Evolutionary conservation across 352 stramenopile species (phyloP).

Genomic region (Pythium sukuiense): DNA sequence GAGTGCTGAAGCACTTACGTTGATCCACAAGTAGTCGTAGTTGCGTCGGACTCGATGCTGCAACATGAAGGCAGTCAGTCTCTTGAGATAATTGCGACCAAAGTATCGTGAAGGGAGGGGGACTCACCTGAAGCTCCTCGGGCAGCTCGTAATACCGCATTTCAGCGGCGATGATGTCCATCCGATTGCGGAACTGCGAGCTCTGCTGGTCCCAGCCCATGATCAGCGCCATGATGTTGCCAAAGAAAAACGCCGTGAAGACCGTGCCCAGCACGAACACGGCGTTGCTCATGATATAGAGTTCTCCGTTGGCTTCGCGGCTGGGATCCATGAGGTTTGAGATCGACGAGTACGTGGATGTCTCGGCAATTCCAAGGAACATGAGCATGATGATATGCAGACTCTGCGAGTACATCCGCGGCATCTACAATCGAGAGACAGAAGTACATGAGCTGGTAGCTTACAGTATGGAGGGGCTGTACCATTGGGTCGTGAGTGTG

Average conservation of each 20-base stretch:
- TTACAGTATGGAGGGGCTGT: neutral
- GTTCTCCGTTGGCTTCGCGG: slow-evolving; percentile 39
- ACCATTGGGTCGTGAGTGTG: neutral
- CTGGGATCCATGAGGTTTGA: slow-evolving; percentile 45
- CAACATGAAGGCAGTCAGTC: no score
- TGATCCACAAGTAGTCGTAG: slow-evolving; percentile 87
- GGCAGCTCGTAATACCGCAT: slow-evolving; percentile 84
- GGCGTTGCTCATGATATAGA: slow-evolving; percentile 66
- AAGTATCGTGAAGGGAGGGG: neutral
- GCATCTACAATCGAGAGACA: slow-evolving; percentile 31
- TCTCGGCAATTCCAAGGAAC: slow-evolving; percentile 78
- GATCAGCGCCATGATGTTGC: slow-evolving; percentile 74
- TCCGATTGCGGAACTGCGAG: slow-evolving; percentile 75
- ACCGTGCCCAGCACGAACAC: slow-evolving; percentile 73
- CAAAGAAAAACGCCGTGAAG: slow-evolving; percentile 76
- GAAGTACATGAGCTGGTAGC: neutral
- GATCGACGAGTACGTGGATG: slow-evolving; percentile 60
- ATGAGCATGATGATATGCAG: slow-evolving; percentile 75
- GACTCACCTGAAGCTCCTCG: slow-evolving; percentile 51
- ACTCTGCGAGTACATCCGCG: slow-evolving; percentile 71
- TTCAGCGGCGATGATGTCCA: slow-evolving; percentile 83
- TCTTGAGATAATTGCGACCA: no score
- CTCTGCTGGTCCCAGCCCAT: slow-evolving; percentile 85
- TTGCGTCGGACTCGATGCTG: slow-evolving; percentile 73
- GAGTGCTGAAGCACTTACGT: slow-evolving; percentile 37